A percentile compares a stretch with the other conserved stretches of the same genome.
Evolutionary conservation across 208 protist genomes (phyloP).

Genomic region (Trypanosoma mega): DNA sequence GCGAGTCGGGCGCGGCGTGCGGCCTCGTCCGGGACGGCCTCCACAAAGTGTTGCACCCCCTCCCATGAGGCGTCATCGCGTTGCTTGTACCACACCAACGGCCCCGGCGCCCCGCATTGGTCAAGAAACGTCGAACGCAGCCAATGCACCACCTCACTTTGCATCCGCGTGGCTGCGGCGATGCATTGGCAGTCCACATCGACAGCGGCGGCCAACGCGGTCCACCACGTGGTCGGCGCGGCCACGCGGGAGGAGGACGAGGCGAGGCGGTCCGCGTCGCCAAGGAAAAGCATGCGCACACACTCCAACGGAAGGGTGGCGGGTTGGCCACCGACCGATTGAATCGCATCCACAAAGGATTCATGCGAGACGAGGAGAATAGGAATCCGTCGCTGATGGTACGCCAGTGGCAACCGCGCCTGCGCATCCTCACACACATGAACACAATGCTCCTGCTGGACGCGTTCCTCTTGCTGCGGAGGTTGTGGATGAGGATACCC

Average conservation of each 20-base stretch:
- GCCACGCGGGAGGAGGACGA: slow-evolving; percentile 37
- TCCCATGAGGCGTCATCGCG: slow-evolving; percentile 28
- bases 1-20: slow-evolving; percentile 22
- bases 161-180: slow-evolving; percentile 36
- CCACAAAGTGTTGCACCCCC: slow-evolving; percentile 12
- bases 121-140: slow-evolving; percentile 47
- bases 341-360: slow-evolving; percentile 39
- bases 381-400: slow-evolving; percentile 39
- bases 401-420: too few species aligned
- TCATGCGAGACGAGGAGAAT: slow-evolving; percentile 51
- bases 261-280: slow-evolving; percentile 41
- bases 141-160: slow-evolving; percentile 39
- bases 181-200: slow-evolving; percentile 84
- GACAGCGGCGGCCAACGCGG: slow-evolving; percentile 56
- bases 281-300: slow-evolving; percentile 48
- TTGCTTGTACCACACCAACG: slow-evolving; percentile 29
- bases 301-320: slow-evolving; percentile 58
- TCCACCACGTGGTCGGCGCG: slow-evolving; percentile 45
- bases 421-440: too few species aligned
- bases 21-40: slow-evolving; percentile 28
- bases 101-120: slow-evolving; percentile 22
- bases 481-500: too few species aligned
- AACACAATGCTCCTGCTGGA: too few species aligned
- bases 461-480: too few species aligned
- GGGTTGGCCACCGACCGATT: slow-evolving; percentile 25